Evolutionary conservation across 805 yeast genomes (phyloP).

Genomic region (Metschnikowia bowlesiae): DNA sequence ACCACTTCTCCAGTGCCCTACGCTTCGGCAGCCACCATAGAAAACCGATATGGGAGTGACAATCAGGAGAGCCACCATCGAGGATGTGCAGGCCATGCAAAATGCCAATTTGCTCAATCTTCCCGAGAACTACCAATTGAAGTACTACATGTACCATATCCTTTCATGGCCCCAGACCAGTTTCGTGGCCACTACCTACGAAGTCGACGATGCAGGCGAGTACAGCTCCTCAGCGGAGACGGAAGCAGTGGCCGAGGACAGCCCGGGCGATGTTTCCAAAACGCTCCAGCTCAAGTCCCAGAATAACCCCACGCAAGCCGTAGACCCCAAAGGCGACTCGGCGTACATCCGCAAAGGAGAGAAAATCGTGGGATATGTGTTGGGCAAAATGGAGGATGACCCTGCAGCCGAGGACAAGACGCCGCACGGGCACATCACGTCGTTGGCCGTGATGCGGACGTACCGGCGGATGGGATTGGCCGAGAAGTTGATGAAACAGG

Average conservation of each 20-base stretch:
- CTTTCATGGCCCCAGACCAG: conserved; percentile 98
- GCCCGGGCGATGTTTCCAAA: not conserved
- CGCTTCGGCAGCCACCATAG: not conserved
- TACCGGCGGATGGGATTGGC: conserved; percentile 95
- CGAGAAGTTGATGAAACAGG: conserved; percentile 82
- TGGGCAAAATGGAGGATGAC: conserved; percentile 96
- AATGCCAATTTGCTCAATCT: conserved; percentile 86
- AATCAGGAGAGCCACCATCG: conserved; percentile 80
- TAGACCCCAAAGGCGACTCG: conserved; percentile 53
- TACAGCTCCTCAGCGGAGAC: conserved; percentile 5
- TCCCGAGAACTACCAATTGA: conserved; percentile 91
- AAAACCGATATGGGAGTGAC: conserved; percentile 63
- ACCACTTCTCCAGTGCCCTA: not conserved
- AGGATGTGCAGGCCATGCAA: conserved; percentile 92
- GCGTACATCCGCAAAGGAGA: conserved; percentile 66
- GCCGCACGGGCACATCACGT: conserved; percentile 93
- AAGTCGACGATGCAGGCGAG: conserved; percentile 27
- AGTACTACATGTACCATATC: conserved; percentile 90
- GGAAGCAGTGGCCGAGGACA: not conserved
- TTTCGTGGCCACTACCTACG: conserved; percentile 85
- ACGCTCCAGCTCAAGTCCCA: not conserved
- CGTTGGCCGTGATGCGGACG: conserved; percentile 90
- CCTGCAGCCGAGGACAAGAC: conserved; percentile 68
- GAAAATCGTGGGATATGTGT: conserved; percentile 90
- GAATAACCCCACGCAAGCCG: conserved; percentile 5